phyloP scores from a whole-genome alignment of 352 stramenopile genomes.

The Pythium dissotocum region DNA sequence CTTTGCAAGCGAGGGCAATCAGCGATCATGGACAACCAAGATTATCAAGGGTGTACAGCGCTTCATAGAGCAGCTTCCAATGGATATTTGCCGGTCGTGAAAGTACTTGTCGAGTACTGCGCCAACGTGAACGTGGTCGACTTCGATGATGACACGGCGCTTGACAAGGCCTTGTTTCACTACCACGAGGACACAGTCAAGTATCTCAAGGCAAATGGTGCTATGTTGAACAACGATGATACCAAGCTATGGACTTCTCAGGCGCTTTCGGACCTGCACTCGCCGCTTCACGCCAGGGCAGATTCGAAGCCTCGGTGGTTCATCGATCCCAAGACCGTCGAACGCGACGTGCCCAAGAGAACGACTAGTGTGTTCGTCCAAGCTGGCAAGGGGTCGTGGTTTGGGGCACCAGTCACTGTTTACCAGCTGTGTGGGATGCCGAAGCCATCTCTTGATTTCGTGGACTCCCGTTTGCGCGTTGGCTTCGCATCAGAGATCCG shows the following conservation, averaged over 20 bases:
- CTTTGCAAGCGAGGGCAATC: background rate
- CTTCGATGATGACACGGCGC: background rate
- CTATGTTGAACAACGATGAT: slow-evolving; percentile 5
- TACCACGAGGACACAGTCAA: background rate
- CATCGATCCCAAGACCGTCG: slow-evolving; percentile 1
- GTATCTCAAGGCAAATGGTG: slow-evolving; percentile 1
- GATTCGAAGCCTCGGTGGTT: slow-evolving; percentile 8
- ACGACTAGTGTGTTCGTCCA: background rate
- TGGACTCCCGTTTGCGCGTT: background rate
- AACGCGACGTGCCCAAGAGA: background rate
- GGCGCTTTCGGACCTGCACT: slow-evolving; percentile 10
- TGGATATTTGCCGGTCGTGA: background rate
- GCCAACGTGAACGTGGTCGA: background rate
- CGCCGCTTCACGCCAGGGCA: background rate
- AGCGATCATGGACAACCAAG: background rate
- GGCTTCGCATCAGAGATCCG: background rate
- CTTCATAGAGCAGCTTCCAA: background rate
- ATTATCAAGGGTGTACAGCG: background rate
- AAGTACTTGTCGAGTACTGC: background rate
- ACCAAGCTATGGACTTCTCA: background rate
- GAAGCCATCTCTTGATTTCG: background rate
- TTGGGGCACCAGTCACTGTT: slow-evolving; percentile 12
- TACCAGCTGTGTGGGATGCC: background rate
- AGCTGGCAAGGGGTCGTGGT: background rate
- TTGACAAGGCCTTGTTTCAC: background rate